Evolutionary conservation across 805 yeast genomes (phyloP).

Genomic region (Saccharomycopsis selenospora): DNA sequence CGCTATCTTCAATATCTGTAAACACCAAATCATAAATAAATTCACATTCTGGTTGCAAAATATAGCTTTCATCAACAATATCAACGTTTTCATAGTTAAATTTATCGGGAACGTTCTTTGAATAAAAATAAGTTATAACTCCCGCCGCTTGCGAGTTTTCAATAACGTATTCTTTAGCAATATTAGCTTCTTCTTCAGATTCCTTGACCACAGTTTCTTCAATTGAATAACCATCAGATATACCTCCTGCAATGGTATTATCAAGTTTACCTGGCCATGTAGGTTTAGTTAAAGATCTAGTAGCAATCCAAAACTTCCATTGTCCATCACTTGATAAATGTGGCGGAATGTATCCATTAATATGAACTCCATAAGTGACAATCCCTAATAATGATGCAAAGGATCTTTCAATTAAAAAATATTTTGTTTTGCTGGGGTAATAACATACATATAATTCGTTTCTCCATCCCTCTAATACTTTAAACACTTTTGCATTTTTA

Average conservation of each 20-base stretch:
- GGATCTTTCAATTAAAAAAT: constrained; percentile 71
- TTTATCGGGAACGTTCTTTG: constrained; percentile 30
- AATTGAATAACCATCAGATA: constrained; percentile 72
- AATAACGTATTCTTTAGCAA: constrained; percentile 45
- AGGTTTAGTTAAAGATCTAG: constrained; percentile 67
- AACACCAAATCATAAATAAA: constrained; percentile 66
- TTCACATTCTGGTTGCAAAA: constrained; percentile 87
- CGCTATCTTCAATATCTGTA: constrained; percentile 26
- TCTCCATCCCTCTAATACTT: constrained; percentile 68
- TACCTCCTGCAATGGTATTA: constrained; percentile 92
- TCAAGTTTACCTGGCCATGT: constrained; percentile 91
- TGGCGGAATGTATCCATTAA: constrained; percentile 67
- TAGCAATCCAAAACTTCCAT: constrained; percentile 73
- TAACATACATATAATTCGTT: constrained; percentile 73
- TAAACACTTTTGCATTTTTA: constrained; percentile 30
- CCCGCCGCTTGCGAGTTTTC: constrained; percentile 47
- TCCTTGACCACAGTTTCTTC: constrained; percentile 80
- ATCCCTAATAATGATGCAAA: constrained; percentile 78
- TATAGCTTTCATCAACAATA: constrained; percentile 35
- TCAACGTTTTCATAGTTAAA: not conserved
- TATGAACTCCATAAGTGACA: constrained; percentile 83
- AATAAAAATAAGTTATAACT: constrained; percentile 58
- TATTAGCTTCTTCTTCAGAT: constrained; percentile 85
- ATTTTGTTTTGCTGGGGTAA: constrained; percentile 46
- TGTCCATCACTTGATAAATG: constrained; percentile 32